These are phyloP conservation scores for Naganishia albida DNA, from an alignment of 1,284 basidiomycete species.

Conservation along the genomic window DNA sequence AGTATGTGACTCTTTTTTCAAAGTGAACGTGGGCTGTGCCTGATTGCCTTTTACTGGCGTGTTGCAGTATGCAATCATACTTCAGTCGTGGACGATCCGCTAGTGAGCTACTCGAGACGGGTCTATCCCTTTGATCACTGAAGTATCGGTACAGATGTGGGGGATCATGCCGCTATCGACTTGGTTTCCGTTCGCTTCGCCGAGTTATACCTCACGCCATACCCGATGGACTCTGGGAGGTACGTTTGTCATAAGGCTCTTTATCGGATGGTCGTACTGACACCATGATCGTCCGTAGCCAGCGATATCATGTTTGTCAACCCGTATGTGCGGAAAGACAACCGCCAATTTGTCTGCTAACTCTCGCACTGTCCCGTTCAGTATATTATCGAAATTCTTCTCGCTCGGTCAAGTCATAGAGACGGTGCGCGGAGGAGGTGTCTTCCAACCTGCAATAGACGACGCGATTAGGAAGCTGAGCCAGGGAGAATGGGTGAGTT, in stretches of 20 bases:
- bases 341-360: not conserved
- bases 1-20: slow-evolving; percentile 58
- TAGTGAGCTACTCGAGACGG: slow-evolving; percentile 39
- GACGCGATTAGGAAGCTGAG: slow-evolving; percentile 75
- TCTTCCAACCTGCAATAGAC: slow-evolving; percentile 87
- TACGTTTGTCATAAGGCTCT: slow-evolving; percentile 20
- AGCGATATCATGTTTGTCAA: slow-evolving; percentile 96
- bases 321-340: slow-evolving; percentile 60
- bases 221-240: slow-evolving; percentile 52
- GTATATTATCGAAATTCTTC: slow-evolving; percentile 73
- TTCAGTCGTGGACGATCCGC: slow-evolving; percentile 63
- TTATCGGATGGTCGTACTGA: slow-evolving; percentile 39
- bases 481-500: slow-evolving; percentile 76
- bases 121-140: slow-evolving; percentile 7
- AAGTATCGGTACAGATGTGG: slow-evolving; percentile 62
- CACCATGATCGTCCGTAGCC: slow-evolving; percentile 71
- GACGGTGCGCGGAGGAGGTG: slow-evolving; percentile 84
- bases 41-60: too few relatives aligned
- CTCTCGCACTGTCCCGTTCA: slow-evolving; percentile 16
- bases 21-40: not conserved
- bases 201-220: slow-evolving; percentile 44
- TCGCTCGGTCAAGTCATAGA: slow-evolving; percentile 87
- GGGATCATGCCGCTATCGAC: slow-evolving; percentile 69
- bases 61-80: slow-evolving; percentile 81
- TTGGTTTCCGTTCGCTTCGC: slow-evolving; percentile 57